Base-by-base conservation (phyloP, 495 filamentous ascomycete species). In the Talaromyces borbonicus region DNA sequence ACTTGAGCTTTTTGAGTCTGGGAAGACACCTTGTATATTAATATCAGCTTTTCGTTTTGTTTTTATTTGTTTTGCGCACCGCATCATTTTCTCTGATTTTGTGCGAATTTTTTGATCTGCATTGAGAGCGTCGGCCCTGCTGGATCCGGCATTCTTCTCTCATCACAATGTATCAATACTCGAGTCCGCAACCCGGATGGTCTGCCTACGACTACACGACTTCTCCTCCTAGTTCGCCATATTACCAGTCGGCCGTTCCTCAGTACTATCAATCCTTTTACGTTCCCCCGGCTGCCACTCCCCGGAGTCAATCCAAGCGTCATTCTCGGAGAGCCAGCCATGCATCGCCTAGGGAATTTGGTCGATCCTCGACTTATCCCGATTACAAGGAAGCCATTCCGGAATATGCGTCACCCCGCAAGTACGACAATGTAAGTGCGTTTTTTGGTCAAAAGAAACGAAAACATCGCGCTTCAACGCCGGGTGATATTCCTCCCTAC, bases 401-500 rank as follows among this genome's bases (percentile, higher is more conserved):
- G 48, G 67, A 74, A 46, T 69, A 70, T 60, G 59, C 67, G 48
- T 67, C 71, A 51, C 62, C 66, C 56, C 64, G 62, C 59, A 67
- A 74, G 68, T 66, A 74, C 71, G 71, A 74, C 57, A 62, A 68
- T 75, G 73, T 77, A 74, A 77, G 73, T 77, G 71, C 68, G 66
- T 64, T 56, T 64, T 68, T 63, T 64, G 62, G 61, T 63, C 58
- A 55, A 31, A 52, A 56, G 46, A 51, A 43, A 46, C 43, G 60
- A 52, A 58, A 57, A 58, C 66, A 64, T 52, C 59, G 54, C 46
- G 56, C 58, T 49, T 58, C 59, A 51, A 58, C 63, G 56, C 58
- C 63, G 43, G 60, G 60, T 55, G 51, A 58, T 52, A 46, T 66
- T 52, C 56, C 57, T 38, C 54, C 65, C 65, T 58, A 66, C 55